Percentiles rank a stretch among this genome's conserved stretches.
Conservation (phyloP, 179 eudicot species). For the Heliamphora pulchella region DNA sequence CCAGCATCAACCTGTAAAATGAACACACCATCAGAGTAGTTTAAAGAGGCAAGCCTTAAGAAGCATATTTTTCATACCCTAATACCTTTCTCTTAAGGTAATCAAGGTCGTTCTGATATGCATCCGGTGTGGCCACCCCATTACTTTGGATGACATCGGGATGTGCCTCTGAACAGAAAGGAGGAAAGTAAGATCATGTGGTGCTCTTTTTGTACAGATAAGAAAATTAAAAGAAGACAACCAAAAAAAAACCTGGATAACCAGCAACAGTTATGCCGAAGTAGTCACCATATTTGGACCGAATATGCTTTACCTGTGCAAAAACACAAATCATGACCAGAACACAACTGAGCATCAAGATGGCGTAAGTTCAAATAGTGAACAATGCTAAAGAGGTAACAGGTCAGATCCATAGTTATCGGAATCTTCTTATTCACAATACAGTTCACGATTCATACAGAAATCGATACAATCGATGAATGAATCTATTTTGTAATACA, state of each 20-base stretch:
- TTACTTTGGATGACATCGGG: slow-evolving; percentile 75
- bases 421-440: too few species aligned
- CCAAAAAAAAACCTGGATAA: slow-evolving; percentile 60
- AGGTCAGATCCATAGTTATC: too few species aligned
- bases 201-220: neutral
- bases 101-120: slow-evolving; percentile 77
- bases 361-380: neutral
- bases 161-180: slow-evolving; percentile 62
- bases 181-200: slow-evolving; percentile 9
- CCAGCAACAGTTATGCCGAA: slow-evolving; percentile 99
- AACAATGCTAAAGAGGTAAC: neutral
- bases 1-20: slow-evolving; percentile 90
- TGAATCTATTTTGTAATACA: too few species aligned
- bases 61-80: neutral
- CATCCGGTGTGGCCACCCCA: slow-evolving; percentile 70
- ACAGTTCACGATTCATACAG: too few species aligned
- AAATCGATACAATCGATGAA: too few species aligned
- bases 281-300: slow-evolving; percentile 75
- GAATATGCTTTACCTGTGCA: slow-evolving; percentile 78
- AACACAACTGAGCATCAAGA: neutral
- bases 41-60: slow-evolving; percentile 1
- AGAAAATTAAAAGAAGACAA: neutral
- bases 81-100: slow-evolving; percentile 83
- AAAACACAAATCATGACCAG: neutral
- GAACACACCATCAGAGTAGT: neutral